Evolutionary conservation across 2,329 filamentous ascomycete genomes (phyloP).

Genomic region (Pseudocercospora fijiensis): DNA sequence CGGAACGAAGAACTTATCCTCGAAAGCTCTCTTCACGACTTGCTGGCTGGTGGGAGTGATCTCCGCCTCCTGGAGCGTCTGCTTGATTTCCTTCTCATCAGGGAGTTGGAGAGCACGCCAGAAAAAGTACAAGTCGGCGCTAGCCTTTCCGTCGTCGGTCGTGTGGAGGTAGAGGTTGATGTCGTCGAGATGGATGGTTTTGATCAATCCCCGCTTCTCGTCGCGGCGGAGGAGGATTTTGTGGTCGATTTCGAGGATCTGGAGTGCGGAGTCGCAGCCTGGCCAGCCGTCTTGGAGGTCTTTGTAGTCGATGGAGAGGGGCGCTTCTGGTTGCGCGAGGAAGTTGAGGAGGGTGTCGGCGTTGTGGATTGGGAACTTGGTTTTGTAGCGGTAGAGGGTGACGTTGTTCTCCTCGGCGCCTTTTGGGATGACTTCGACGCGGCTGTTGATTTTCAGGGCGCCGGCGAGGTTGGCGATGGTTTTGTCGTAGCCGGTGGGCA

Average conservation of each 20-base stretch:
- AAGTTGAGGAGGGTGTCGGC: not conserved
- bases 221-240: not conserved
- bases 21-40: not conserved
- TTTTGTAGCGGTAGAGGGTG: not conserved
- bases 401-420: not conserved
- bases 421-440: not conserved
- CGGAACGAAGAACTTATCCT: not conserved
- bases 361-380: not conserved
- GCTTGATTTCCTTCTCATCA: not conserved
- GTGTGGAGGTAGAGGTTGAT: not conserved
- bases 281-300: not conserved
- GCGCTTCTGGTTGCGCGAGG: not conserved
- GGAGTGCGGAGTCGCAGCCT: not conserved
- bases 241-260: not conserved
- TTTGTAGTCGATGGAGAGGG: not conserved
- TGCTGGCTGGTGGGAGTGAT: not conserved
- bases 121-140: not conserved
- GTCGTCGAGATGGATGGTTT: not conserved
- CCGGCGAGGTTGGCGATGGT: not conserved
- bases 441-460: not conserved
- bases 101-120: not conserved
- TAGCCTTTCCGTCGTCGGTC: not conserved
- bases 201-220: not conserved
- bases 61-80: not conserved
- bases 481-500: not conserved